Evolutionary conservation across 2,329 filamentous ascomycete genomes (phyloP).

Genomic region (Xylariales sp.): DNA sequence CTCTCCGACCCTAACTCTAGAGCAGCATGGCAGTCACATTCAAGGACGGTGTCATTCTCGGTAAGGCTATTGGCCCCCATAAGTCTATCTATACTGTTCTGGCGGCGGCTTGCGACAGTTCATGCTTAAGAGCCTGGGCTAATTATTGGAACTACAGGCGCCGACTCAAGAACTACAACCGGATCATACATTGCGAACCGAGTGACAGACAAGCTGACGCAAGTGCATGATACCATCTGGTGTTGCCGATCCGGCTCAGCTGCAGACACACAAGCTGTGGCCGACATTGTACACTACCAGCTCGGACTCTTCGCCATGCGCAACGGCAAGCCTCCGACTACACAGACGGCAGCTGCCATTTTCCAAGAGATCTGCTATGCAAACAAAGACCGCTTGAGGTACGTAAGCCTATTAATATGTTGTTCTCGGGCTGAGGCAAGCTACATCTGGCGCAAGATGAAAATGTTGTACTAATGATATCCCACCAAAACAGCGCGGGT

Average conservation of each 20-base stretch:
- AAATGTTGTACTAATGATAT: not conserved
- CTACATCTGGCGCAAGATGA: no score
- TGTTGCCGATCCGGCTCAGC: conserved; percentile 97
- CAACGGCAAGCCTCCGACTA: conserved; percentile 87
- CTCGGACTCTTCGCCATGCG: conserved; percentile 86
- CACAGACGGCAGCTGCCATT: conserved; percentile 89
- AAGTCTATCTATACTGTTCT: not conserved
- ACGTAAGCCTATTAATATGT: conserved; percentile 25
- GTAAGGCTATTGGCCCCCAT: conserved; percentile 33
- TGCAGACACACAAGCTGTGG: conserved; percentile 95
- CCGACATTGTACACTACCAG: conserved; percentile 97
- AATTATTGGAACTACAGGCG: conserved; percentile 48
- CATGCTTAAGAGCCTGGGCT: not conserved
- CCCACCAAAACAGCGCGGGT: conserved; percentile 61
- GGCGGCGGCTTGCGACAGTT: no score
- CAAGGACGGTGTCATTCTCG: conserved; percentile 94
- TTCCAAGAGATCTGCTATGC: conserved; percentile 98
- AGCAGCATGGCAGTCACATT: conserved; percentile 97
- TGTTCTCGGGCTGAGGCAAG: not conserved
- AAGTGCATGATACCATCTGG: conserved; percentile 99
- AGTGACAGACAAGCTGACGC: conserved; percentile 98
- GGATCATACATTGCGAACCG: conserved; percentile 98
- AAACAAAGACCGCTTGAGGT: conserved; percentile 94
- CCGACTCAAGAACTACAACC: conserved; percentile 95
- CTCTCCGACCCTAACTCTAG: conserved; percentile 14